Base-by-base conservation (phyloP, 2,329 filamentous ascomycete genomes). In the Penicillium sp. region DNA sequence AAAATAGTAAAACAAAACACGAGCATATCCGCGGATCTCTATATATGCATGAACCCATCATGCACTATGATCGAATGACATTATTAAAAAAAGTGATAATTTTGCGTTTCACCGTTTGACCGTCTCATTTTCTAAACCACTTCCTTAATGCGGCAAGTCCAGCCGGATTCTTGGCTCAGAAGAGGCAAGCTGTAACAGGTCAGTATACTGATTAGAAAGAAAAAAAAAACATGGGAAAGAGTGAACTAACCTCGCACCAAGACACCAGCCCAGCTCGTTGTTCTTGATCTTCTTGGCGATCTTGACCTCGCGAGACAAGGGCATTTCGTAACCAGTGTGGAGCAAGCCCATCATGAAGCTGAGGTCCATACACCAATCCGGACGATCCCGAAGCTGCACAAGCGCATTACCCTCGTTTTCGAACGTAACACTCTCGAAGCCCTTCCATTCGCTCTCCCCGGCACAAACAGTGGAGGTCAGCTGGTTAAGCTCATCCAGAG, bases 261-360 rank as follows among this genome's bases (percentile, higher is more conserved):
- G 82, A 79, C 93, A 97, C 94, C 94, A 99, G 40, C 94, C 94
- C 69, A 99, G 79, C 80, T 99, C 95, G 75, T 97, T 97, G 56
- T 87, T 88, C 80, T 95, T 93, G 72, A 99, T 96, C 84, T 97
- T 96, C 89, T 99, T 99, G 59, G 93, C 94, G 72, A 97, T 96
- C 82, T 90, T 93, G 65, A 99, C 92, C 77, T 99, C 94, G 40
- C 95, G 85, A 66, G 96, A 91, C 68, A 97, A 88, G 4, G 93
- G 93, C 91, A 99, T 97, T 67, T 97, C 94, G 71, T 99, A 99
- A 3, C 94, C 94, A 6, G 91, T 96, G 77, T 97, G 93, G 54
- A 97, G 80, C 57, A 99, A 81, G 27, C 90, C 90, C 68, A 96
- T 80, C 91, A 97, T 97, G 73, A 97, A 99, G 80, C 91, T 99